A percentile compares a stretch with the other conserved stretches of the same genome.
phyloP scores from a whole-genome alignment of 192 early-diverging fungal genomes.

The Phlyctochytrium planicorne region DNA sequence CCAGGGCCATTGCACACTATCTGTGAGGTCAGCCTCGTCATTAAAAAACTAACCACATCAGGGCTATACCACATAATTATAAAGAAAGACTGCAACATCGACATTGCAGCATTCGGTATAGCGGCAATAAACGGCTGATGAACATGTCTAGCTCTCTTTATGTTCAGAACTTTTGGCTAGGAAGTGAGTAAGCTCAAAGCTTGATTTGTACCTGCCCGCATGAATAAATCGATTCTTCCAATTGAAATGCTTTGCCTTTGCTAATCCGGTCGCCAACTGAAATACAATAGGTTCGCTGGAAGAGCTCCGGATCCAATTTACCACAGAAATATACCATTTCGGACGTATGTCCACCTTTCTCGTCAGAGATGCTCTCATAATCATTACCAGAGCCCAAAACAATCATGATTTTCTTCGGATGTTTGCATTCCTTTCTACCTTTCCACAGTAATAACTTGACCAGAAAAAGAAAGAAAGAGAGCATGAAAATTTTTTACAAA shows the following conservation, averaged over 20 bases:
- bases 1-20: conserved; percentile 89
- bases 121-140: conserved; percentile 65
- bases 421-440: neutral
- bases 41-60: conserved; percentile 53
- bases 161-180: no score
- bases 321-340: conserved; percentile 92
- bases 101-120: conserved; percentile 44
- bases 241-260: conserved; percentile 52
- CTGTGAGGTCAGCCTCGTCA: conserved; percentile 25
- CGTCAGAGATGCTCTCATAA: no score
- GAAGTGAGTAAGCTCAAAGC: no score
- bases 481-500: no score
- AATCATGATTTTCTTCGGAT: neutral
- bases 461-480: no score
- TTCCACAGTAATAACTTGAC: no score
- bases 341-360: conserved; percentile 81
- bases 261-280: conserved; percentile 66
- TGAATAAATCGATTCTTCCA: no score
- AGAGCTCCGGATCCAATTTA: no score
- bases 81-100: conserved; percentile 12
- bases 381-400: conserved; percentile 22
- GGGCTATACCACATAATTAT: conserved; percentile 50
- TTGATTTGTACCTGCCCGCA: no score
- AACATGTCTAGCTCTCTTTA: conserved; percentile 74
- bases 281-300: conserved; percentile 70